Evolutionary conservation across 1,139 yeast genomes (phyloP), one percentile per base, ranked within the genome.

Genomic region (Nakaseomyces delphensis): DNA sequence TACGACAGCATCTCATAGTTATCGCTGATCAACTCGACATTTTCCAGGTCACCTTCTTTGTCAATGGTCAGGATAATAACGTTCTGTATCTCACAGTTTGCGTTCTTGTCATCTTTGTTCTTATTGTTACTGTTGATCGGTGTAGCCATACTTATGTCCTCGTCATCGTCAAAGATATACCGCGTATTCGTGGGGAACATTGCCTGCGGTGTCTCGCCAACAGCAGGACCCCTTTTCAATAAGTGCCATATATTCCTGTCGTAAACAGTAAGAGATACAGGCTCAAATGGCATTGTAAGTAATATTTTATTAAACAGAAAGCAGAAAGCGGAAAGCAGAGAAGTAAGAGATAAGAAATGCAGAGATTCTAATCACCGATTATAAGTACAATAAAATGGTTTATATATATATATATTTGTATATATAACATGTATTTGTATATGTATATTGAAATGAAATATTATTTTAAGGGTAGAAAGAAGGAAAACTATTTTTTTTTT

Each of bases 31-130:
- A 63, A 45, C 36, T 57, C 56, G 11, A 54, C 56, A 14, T 50
- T 45, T 11, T 40, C 43, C 1, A 65, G 43, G 2, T 43, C 30
- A 2, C 62, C 59, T 7, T 47, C 29, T 3, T 51, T 50, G 42
- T 63, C 61, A 35, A 64, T 30, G 15, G 62, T 62, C 1, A 65
- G 31, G 1, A 65, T 48, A n/a, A 66, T 48, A 0, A 63, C 59
- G 44, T 64, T 64, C 33, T 62, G 65, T 53, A 25, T 39, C 38
- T 53, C 57, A 21, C 24, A 6, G 24, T 39, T 45, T 3, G 20
- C 10, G 18, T 7, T 8, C n/a, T 20, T 20, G 37, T 54, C 55
- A 14, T 28, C n/a, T 18, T 38, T 28, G 32, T 36, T 27, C 6
- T 19, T 19, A 19, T 9, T n/a, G 47, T n/a, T n/a, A n/a, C n/a